A percentile compares a stretch with the other conserved stretches of the same genome.
Conservation (phyloP, 305 asterid genomes). For the Fraxinus paxiana region DNA sequence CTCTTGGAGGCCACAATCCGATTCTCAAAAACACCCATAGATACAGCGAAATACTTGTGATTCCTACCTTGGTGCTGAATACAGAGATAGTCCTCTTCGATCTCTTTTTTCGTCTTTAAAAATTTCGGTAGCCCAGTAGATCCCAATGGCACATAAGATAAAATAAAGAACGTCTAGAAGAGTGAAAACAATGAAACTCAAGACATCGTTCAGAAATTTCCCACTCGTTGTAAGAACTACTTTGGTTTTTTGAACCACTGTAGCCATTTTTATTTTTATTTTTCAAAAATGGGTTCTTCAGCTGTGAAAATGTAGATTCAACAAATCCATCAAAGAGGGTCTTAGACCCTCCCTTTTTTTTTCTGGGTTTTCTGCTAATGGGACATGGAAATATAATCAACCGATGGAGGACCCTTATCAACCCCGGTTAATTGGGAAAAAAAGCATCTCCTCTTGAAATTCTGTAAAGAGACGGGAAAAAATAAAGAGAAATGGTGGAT, state of each 20-base stretch:
- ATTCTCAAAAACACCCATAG: too few relatives aligned
- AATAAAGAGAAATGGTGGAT: neutral
- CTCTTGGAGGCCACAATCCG: too few relatives aligned
- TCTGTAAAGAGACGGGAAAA: neutral
- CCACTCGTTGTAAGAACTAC: constrained; percentile 35
- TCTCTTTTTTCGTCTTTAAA: too few relatives aligned
- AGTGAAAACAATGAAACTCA: constrained; percentile 57
- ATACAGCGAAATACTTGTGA: too few relatives aligned
- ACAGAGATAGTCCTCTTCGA: too few relatives aligned
- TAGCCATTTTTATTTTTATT: neutral
- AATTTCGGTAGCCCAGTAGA: too few relatives aligned
- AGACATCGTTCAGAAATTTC: constrained; percentile 41
- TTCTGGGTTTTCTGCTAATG: neutral
- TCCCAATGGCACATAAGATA: constrained; percentile 34
- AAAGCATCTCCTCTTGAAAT: neutral
- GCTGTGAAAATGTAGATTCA: neutral
- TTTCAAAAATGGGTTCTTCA: constrained; percentile 1
- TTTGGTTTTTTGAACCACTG: constrained; percentile 8
- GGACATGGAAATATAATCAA: constrained; percentile 10
- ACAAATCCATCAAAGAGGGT: neutral
- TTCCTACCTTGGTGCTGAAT: too few relatives aligned
- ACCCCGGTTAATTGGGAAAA: constrained; percentile 9
- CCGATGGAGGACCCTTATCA: neutral
- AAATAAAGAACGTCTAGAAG: constrained; percentile 57
- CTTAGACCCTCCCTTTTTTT: neutral